phyloP scores from a whole-genome alignment of 2,329 filamentous ascomycete genomes.

The Sclerotiophoma versabilis region DNA sequence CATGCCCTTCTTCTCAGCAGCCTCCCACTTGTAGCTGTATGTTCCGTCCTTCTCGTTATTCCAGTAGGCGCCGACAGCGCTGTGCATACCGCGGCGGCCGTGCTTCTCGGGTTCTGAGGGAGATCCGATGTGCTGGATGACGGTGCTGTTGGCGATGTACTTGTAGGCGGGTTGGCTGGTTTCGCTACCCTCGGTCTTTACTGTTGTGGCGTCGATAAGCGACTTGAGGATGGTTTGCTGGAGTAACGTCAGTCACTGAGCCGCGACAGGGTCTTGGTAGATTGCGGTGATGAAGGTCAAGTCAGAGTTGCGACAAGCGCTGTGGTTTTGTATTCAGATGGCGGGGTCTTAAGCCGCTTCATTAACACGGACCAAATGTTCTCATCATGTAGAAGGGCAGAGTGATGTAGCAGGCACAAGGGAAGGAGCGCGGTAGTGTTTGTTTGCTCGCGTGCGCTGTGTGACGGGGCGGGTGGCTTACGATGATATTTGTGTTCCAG shows the following conservation, averaged over 20 bases:
- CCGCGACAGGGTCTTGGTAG: neutral
- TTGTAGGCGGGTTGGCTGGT: slow-evolving; percentile 73
- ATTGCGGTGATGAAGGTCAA: neutral
- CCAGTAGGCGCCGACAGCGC: slow-evolving; percentile 85
- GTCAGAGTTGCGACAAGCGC: slow-evolving; percentile 78
- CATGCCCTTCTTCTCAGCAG: slow-evolving; percentile 59
- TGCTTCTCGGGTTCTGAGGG: slow-evolving; percentile 63
- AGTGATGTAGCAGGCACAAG: slow-evolving; percentile 1
- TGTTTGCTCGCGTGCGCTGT: slow-evolving; percentile 7
- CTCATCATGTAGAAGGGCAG: slow-evolving; percentile 69
- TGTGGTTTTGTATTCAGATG: slow-evolving; percentile 77
- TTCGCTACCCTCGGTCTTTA: slow-evolving; percentile 65
- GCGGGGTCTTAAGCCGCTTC: slow-evolving; percentile 93
- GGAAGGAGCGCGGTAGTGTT: slow-evolving; percentile 1
- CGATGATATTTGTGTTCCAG: slow-evolving; percentile 95
- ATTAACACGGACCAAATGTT: slow-evolving; percentile 95
- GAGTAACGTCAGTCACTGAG: neutral
- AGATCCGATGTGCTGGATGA: slow-evolving; percentile 82
- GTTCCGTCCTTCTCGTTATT: slow-evolving; percentile 90
- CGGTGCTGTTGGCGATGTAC: slow-evolving; percentile 97
- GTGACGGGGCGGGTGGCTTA: slow-evolving; percentile 58
- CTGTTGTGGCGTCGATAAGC: slow-evolving; percentile 67
- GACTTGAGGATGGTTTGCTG: slow-evolving; percentile 79
- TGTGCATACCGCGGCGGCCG: slow-evolving; percentile 89
- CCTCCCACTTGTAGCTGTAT: slow-evolving; percentile 87